Conservation (phyloP, 2,329 filamentous ascomycete species). For the Ophiostoma montium region DNA sequence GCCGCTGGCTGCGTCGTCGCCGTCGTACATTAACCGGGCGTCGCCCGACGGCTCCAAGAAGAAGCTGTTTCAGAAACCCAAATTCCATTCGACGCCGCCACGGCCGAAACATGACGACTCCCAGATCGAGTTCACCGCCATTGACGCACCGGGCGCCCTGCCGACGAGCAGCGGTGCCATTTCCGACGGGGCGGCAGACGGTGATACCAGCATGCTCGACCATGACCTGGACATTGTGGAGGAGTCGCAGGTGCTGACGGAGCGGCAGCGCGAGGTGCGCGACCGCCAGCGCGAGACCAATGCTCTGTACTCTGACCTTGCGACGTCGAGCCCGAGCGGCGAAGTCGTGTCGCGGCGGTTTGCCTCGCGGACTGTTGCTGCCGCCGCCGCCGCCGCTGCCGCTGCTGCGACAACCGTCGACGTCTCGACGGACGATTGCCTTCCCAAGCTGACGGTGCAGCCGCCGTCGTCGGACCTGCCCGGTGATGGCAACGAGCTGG, state of each 20-base stretch:
- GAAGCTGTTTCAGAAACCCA: conserved; percentile 7
- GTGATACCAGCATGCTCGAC: background rate
- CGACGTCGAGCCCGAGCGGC: conserved; percentile 34
- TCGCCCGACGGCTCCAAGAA: background rate
- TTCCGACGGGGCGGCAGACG: background rate
- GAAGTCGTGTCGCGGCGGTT: background rate
- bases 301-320: conserved; percentile 54
- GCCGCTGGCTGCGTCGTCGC: conserved; percentile 5
- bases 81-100: conserved; percentile 20
- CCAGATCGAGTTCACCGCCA: conserved; percentile 61
- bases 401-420: background rate
- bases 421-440: background rate
- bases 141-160: conserved; percentile 32
- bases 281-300: conserved; percentile 56
- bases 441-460: background rate
- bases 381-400: background rate
- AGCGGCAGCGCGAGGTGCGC: conserved; percentile 64
- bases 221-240: background rate
- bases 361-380: conserved; percentile 1
- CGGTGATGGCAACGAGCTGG: conserved; percentile 4
- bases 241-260: conserved; percentile 64
- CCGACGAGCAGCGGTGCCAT: conserved; percentile 25
- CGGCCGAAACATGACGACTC: conserved; percentile 66
- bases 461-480: background rate
- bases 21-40: conserved; percentile 6